Conservation (phyloP, 1,139 yeast genomes). For the Kluyveromyces sp. region DNA sequence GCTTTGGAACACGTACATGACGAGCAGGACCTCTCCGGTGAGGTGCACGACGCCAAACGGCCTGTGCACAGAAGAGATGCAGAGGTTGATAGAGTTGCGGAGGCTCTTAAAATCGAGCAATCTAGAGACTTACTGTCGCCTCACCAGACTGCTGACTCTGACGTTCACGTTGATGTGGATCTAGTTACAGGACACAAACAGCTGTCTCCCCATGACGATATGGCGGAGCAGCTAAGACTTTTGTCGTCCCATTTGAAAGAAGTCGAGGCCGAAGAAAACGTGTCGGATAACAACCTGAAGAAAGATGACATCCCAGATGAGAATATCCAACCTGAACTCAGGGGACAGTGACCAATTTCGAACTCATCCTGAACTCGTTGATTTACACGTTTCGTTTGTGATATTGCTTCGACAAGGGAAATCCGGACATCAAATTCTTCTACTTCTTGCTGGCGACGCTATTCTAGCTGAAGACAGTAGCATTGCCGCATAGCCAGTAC, state of each 20-base stretch:
- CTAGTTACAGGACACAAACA: constrained; percentile 11
- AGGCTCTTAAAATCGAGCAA: constrained; percentile 12
- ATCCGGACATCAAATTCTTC: too few relatives aligned
- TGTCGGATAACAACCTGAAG: constrained; percentile 12
- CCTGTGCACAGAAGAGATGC: constrained; percentile 4
- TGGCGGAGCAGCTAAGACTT: constrained; percentile 31
- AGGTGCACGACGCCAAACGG: constrained; percentile 10
- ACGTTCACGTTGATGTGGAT: constrained; percentile 22
- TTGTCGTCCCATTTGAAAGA: constrained; percentile 32
- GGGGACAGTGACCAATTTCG: constrained; percentile 23
- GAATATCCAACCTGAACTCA: constrained; percentile 32
- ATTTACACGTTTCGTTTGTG: too few relatives aligned
- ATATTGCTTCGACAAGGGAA: too few relatives aligned
- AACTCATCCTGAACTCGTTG: not conserved
- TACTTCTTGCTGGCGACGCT: too few relatives aligned
- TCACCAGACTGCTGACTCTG: constrained; percentile 5
- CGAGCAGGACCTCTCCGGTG: constrained; percentile 11
- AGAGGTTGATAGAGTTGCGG: constrained; percentile 3
- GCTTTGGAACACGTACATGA: constrained; percentile 11
- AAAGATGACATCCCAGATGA: constrained; percentile 29
- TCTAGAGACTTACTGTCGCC: constrained; percentile 22
- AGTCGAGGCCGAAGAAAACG: constrained; percentile 20
- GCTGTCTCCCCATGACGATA: constrained; percentile 28
- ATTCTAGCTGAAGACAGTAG: too few relatives aligned
- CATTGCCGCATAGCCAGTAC: too few relatives aligned